These are phyloP conservation scores for Talaromyces adpressus DNA, from an alignment of 495 filamentous ascomycete genomes.

Conservation along the genomic window DNA sequence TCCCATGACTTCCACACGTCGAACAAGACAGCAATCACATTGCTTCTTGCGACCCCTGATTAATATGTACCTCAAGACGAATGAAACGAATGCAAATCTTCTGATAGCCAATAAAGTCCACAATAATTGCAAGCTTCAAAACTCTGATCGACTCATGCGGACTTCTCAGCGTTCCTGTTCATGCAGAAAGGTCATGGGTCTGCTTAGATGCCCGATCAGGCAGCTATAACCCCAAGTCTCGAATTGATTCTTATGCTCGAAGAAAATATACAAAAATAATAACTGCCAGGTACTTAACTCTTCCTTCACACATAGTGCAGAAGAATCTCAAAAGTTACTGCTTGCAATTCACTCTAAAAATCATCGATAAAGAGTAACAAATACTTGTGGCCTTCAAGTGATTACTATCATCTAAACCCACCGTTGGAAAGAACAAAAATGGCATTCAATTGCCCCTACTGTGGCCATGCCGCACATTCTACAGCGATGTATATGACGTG, in stretches of 20 bases:
- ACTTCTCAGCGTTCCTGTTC: background rate
- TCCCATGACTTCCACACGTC: too few relatives aligned
- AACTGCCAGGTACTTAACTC: background rate
- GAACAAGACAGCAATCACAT: too few relatives aligned
- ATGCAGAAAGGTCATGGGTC: background rate
- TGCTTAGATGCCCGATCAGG: conserved; percentile 8
- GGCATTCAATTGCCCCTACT: conserved; percentile 24
- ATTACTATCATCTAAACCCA: background rate
- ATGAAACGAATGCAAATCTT: too few relatives aligned
- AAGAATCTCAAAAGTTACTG: background rate
- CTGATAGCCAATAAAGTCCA: background rate
- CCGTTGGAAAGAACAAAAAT: background rate
- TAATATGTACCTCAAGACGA: too few relatives aligned
- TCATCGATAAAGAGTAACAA: background rate
- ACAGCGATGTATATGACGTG: conserved; percentile 1
- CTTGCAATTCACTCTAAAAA: background rate
- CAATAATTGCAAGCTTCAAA: background rate
- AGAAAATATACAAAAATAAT: background rate
- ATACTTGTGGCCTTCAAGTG: background rate
- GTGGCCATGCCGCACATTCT: conserved; percentile 29
- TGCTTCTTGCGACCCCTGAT: too few relatives aligned
- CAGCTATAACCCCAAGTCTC: conserved; percentile 5
- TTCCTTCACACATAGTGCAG: background rate
- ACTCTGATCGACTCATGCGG: background rate
- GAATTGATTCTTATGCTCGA: background rate